Percentiles rank a stretch among this genome's conserved stretches.
phyloP scores from a whole-genome alignment of 805 yeast species.

The Maudiozyma pseudohumilis region DNA sequence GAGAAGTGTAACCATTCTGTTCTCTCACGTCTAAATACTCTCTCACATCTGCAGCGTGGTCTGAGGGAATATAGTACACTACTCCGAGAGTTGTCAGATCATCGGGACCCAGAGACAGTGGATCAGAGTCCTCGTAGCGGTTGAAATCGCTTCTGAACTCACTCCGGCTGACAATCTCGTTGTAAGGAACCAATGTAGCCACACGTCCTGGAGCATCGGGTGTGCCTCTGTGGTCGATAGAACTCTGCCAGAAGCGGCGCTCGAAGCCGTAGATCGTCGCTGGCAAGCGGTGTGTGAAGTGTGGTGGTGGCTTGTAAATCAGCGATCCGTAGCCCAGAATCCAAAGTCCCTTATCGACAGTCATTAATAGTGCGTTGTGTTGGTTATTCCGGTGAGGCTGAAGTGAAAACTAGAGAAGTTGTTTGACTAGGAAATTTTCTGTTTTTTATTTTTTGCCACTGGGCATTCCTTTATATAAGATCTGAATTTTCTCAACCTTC shows the following conservation, averaged over 20 bases:
- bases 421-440: too few relatives aligned
- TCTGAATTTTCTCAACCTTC: too few relatives aligned
- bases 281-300: conserved; percentile 47
- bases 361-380: neutral
- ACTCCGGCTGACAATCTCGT: conserved; percentile 37
- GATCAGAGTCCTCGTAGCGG: conserved; percentile 9
- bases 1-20: conserved; percentile 77
- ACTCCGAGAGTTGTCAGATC: conserved; percentile 64
- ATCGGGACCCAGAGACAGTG: conserved; percentile 20
- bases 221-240: conserved; percentile 85
- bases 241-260: conserved; percentile 85
- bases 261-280: conserved; percentile 71
- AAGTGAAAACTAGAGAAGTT: too few relatives aligned
- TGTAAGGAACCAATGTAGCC: conserved; percentile 62
- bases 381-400: neutral
- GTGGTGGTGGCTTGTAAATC: conserved; percentile 84
- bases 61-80: conserved; percentile 69
- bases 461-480: too few relatives aligned
- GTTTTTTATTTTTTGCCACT: too few relatives aligned
- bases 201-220: conserved; percentile 84
- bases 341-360: conserved; percentile 40
- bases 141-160: conserved; percentile 36
- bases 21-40: conserved; percentile 74
- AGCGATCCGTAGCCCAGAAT: conserved; percentile 85
- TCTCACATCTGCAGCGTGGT: conserved; percentile 48